Conservation (phyloP, 2,329 filamentous ascomycete genomes). For the Colletotrichum coccodes region DNA sequence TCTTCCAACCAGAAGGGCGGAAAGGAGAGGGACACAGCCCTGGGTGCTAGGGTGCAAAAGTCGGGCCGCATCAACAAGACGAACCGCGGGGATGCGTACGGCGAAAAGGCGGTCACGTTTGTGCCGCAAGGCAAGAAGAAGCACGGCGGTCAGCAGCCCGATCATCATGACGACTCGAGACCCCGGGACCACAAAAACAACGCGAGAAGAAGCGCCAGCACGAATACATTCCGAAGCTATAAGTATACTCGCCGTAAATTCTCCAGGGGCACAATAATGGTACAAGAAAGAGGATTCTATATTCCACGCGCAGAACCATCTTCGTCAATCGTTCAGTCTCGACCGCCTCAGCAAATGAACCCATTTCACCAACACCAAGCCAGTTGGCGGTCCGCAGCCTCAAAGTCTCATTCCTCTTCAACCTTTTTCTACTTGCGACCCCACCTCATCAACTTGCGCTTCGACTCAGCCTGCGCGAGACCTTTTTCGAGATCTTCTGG, state of each 20-base stretch:
- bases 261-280: constrained; percentile 33
- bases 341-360: constrained; percentile 10
- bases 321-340: constrained; percentile 15
- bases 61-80: constrained; percentile 56
- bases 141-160: constrained; percentile 33
- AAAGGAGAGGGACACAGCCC: constrained; percentile 63
- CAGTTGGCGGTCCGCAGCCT: constrained; percentile 16
- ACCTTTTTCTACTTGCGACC: constrained; percentile 27
- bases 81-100: constrained; percentile 61
- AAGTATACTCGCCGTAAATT: constrained; percentile 39
- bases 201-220: constrained; percentile 76
- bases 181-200: constrained; percentile 48
- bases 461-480: constrained; percentile 48
- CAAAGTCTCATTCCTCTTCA: not conserved
- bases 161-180: constrained; percentile 35
- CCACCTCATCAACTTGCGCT: constrained; percentile 47
- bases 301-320: constrained; percentile 14
- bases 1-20: constrained; percentile 72
- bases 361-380: constrained; percentile 27
- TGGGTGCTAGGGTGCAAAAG: constrained; percentile 67
- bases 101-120: constrained; percentile 79
- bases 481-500: constrained; percentile 71
- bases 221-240: constrained; percentile 79
- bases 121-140: constrained; percentile 69
- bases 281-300: constrained; percentile 26